phyloP scores from a whole-genome alignment of 192 early-diverging fungal genomes.

The Obelidium mucronatum region DNA sequence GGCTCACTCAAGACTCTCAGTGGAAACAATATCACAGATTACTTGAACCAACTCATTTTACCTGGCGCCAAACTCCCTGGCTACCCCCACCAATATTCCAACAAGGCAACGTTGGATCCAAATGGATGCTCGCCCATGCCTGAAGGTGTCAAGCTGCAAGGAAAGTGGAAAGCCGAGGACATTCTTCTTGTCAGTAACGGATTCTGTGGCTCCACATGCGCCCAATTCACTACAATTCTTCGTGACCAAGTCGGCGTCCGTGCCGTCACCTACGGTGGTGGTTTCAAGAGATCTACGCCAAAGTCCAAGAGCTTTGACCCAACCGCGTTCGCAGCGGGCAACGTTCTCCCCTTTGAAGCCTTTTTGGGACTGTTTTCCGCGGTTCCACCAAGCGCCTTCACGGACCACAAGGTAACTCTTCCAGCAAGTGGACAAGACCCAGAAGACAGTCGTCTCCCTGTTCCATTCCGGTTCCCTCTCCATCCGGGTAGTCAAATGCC shows the following conservation, averaged over 20 bases:
- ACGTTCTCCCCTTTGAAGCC: background rate
- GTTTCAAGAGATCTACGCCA: background rate
- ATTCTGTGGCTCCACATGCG: conserved; percentile 18
- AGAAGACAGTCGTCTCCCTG: conserved; percentile 6
- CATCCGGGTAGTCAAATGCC: conserved; percentile 1
- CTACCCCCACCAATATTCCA: background rate
- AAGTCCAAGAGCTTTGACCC: conserved; percentile 14
- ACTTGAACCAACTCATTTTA: background rate
- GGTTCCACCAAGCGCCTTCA: background rate
- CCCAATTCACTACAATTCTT: conserved; percentile 4
- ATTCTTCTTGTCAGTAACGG: conserved; percentile 14
- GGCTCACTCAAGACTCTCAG: too few relatives aligned
- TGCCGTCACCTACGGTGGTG: conserved; percentile 22
- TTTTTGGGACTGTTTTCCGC: background rate
- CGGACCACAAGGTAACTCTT: too few relatives aligned
- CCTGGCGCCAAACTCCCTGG: background rate
- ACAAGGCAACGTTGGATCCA: too few relatives aligned
- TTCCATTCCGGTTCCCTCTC: background rate
- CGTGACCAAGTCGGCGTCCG: conserved; percentile 11
- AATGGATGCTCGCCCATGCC: too few relatives aligned
- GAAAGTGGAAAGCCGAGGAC: background rate
- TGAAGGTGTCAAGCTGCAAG: too few relatives aligned
- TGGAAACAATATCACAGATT: background rate
- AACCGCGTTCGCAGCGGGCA: conserved; percentile 20
- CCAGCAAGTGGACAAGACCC: background rate